These are phyloP conservation scores for Blastocystis sp. DNA, from an alignment of 352 stramenopile species.

Conservation along the genomic window DNA sequence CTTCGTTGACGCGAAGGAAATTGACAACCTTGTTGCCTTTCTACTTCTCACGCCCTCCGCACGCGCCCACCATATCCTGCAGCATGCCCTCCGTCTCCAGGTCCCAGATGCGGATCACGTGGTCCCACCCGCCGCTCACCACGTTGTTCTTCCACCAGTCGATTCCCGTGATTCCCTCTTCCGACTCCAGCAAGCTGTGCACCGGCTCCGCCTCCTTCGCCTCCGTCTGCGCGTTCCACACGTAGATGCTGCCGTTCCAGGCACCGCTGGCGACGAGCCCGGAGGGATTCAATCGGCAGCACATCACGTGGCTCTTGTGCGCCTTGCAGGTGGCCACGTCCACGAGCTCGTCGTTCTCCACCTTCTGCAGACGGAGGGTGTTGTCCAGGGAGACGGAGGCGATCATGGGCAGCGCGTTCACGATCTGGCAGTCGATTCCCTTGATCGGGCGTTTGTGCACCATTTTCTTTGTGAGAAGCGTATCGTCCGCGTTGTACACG, in stretches of 20 bases:
- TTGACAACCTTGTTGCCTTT: slow-evolving; percentile 68
- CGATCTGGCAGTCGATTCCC: neutral
- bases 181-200: slow-evolving; percentile 19
- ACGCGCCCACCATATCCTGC: neutral
- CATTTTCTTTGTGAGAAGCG: neutral
- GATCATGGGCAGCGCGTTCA: slow-evolving; percentile 5
- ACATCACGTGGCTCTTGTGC: slow-evolving; percentile 54
- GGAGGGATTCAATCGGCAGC: neutral
- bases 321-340: neutral
- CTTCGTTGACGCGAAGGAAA: neutral
- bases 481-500: slow-evolving; percentile 43
- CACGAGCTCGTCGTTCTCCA: neutral
- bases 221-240: slow-evolving; percentile 14
- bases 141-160: slow-evolving; percentile 1
- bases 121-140: slow-evolving; percentile 63
- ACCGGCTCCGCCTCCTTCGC: slow-evolving; percentile 17
- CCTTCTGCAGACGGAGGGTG: neutral
- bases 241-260: slow-evolving; percentile 56
- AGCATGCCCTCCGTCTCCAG: slow-evolving; percentile 65
- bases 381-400: slow-evolving; percentile 53
- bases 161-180: slow-evolving; percentile 3
- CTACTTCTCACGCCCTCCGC: slow-evolving; percentile 1
- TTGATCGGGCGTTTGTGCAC: slow-evolving; percentile 65
- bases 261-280: neutral
- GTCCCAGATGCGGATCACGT: slow-evolving; percentile 64